Evolutionary conservation across 371 early-diverging fungal genomes (phyloP).

Genomic region (Mucor saturninus): DNA sequence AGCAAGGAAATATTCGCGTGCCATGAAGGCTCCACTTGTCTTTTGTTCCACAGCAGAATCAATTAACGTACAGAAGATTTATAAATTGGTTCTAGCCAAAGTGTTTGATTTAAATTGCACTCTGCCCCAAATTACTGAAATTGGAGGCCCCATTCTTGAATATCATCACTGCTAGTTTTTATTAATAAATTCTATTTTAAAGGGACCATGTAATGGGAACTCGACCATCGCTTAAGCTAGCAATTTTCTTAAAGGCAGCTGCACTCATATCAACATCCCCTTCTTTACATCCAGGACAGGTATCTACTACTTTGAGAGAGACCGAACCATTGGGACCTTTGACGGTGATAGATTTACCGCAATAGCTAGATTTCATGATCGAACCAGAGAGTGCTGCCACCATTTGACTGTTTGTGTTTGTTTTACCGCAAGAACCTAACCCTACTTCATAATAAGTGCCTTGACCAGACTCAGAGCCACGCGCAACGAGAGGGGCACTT

Average conservation of each 20-base stretch:
- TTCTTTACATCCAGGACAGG: conserved; percentile 50
- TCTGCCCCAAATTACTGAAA: conserved; percentile 88
- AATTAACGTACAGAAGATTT: conserved; percentile 96
- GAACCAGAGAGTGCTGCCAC: conserved; percentile 44
- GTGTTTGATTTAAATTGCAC: conserved; percentile 93
- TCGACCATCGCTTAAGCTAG: conserved; percentile 36
- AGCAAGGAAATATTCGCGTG: conserved; percentile 89
- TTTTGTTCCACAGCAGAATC: conserved; percentile 93
- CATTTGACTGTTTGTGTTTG: conserved; percentile 28
- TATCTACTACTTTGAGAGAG: conserved; percentile 56
- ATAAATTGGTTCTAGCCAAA: conserved; percentile 93
- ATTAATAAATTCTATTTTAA: conserved; percentile 5
- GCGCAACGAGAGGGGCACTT: conserved; percentile 27
- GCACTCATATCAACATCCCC: conserved; percentile 51
- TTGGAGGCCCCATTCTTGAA: conserved; percentile 92
- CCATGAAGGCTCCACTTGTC: conserved; percentile 94
- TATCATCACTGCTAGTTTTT: conserved; percentile 53
- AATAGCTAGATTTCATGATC: conserved; percentile 38
- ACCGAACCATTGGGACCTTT: conserved; percentile 41
- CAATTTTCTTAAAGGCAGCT: conserved; percentile 54
- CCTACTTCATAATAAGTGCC: conserved; percentile 48
- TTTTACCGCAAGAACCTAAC: conserved; percentile 48
- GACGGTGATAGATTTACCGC: conserved; percentile 46
- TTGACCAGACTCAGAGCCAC: conserved; percentile 32
- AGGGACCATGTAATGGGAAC: conserved; percentile 47